phyloP scores from a whole-genome alignment of 352 stramenopile species.

The Hyaloperonospora brassicae region DNA sequence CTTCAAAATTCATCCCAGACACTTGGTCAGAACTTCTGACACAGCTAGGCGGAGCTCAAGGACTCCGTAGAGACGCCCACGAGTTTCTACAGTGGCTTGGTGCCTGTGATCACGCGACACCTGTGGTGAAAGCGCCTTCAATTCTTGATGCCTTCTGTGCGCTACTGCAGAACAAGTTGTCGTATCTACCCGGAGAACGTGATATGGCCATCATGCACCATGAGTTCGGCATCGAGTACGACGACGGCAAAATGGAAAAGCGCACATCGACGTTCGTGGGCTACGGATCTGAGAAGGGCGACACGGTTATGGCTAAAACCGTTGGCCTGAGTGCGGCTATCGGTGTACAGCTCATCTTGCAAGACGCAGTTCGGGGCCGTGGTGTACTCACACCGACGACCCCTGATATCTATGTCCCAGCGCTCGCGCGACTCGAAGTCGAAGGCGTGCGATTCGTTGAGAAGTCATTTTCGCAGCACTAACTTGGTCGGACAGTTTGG shows the following conservation, averaged over 20 bases:
- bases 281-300: slow-evolving; percentile 84
- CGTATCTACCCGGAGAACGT: slow-evolving; percentile 85
- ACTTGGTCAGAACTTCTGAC: slow-evolving; percentile 84
- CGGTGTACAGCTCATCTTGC: slow-evolving; percentile 90
- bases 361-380: slow-evolving; percentile 71
- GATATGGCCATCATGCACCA: slow-evolving; percentile 94
- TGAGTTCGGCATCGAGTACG: slow-evolving; percentile 77
- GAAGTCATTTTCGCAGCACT: slow-evolving; percentile 50
- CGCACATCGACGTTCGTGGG: slow-evolving; percentile 88
- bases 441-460: slow-evolving; percentile 85
- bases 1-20: slow-evolving; percentile 32
- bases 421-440: slow-evolving; percentile 72
- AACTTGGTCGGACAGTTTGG: not conserved
- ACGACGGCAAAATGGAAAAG: slow-evolving; percentile 76
- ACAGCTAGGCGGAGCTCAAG: slow-evolving; percentile 22
- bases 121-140: slow-evolving; percentile 43
- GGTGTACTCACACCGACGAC: slow-evolving; percentile 87
- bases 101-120: slow-evolving; percentile 45
- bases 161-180: slow-evolving; percentile 85
- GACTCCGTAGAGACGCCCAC: slow-evolving; percentile 40
- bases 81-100: slow-evolving; percentile 77
- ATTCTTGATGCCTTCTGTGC: slow-evolving; percentile 81
- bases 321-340: slow-evolving; percentile 92
- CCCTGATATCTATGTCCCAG: slow-evolving; percentile 85
- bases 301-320: slow-evolving; percentile 94